Conservation (phyloP, 2,329 filamentous ascomycete genomes). For the Orbilia brochopaga region DNA sequence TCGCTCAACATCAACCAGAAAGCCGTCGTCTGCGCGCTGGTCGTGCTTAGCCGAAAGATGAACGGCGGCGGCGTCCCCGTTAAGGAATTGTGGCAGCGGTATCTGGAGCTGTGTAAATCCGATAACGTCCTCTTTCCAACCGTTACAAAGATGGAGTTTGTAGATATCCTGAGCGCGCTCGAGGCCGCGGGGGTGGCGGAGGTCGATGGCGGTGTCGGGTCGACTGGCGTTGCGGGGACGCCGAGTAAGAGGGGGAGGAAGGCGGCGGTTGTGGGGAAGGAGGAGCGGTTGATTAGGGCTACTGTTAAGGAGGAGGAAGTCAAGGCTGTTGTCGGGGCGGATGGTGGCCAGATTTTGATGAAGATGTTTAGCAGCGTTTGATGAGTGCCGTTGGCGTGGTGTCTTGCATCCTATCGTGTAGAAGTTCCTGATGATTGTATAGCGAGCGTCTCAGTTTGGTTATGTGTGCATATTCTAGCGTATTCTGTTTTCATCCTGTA, state of each 20-base stretch:
- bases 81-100: slow-evolving; percentile 82
- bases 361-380: slow-evolving; percentile 36
- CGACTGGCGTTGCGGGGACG: slow-evolving; percentile 13
- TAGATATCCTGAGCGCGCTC: slow-evolving; percentile 85
- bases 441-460: too few species aligned
- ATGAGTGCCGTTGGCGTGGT: background rate
- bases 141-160: slow-evolving; percentile 87
- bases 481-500: too few species aligned
- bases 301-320: slow-evolving; percentile 48
- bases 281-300: slow-evolving; percentile 44
- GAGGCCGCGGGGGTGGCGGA: slow-evolving; percentile 84
- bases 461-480: too few species aligned
- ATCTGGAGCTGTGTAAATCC: slow-evolving; percentile 78
- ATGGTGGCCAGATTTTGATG: slow-evolving; percentile 40
- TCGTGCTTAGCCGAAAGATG: slow-evolving; percentile 78
- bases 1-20: slow-evolving; percentile 95
- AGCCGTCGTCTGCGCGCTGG: slow-evolving; percentile 84
- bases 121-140: slow-evolving; percentile 84
- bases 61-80: slow-evolving; percentile 73
- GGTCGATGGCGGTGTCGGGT: slow-evolving; percentile 57
- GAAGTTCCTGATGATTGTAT: too few species aligned
- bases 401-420: background rate
- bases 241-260: slow-evolving; percentile 41
- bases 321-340: slow-evolving; percentile 32
- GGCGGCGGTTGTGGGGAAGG: slow-evolving; percentile 14